Base-by-base conservation (phyloP, 1,139 yeast genomes). In the Candida sojae region DNA sequence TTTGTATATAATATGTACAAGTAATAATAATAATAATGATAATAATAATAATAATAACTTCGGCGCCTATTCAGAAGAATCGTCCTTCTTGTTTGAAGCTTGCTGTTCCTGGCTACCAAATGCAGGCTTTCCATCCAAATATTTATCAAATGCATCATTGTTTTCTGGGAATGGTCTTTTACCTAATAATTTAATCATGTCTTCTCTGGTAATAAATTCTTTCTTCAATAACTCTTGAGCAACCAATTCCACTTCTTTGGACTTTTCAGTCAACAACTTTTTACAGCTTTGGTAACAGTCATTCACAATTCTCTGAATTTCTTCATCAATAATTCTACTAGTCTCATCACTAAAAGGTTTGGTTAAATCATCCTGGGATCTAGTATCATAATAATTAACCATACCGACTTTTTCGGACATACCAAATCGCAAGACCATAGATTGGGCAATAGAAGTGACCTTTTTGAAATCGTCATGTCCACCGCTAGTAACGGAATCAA, bases 401-500 rank as follows among this genome's bases (percentile, higher is more conserved):
- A 88, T 83, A 8, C 99, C 99, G 43, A 95, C 80, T 62, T 83
- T 82, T 38, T 79, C 71, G 10, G 96, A 88, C 97, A 93, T 91
- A 33, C 99, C 99, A 58, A 88, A 82, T 57, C 86, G 80, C 39
- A 92, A 82, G 32, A 93, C 97, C 98, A 93, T 93, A 25, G 89
- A 82, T 51, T 86, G 87, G 5, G 99, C 99, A 82, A 93, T 89
- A 54, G 82, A 82, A 1, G 98, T 93, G n/a, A 93, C 96, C 67
- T 93, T 92, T 64, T 91, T 90, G 75, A 93, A 93, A 66, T 93
- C 99, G 64, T 93, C 97, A 46, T 90, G 84, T 0, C 96, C 99
- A 54, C 99, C 99, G 48, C 96, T 85, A 4, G 98, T 92, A 17
- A 93, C 97, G 4, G 92, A 83, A 39, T 82, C 80, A 65, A 93